A percentile compares a stretch with the other conserved stretches of the same genome.
Conservation (phyloP, 2,329 filamentous ascomycete genomes). For the Neurospora sp. region DNA sequence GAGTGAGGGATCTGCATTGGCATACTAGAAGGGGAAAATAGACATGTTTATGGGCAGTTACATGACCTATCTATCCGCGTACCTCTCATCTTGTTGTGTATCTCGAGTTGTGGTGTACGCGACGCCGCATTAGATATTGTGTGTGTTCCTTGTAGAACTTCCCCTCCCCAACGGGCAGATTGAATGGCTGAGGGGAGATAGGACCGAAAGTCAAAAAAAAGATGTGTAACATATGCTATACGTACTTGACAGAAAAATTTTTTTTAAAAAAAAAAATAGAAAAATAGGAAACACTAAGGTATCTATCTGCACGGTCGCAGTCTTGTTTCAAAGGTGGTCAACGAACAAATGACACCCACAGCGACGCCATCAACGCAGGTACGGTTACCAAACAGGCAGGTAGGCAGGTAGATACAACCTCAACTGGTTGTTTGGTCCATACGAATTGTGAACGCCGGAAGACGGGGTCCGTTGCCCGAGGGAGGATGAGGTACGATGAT, state of each 20-base stretch:
- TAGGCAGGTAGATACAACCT: not conserved
- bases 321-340: not conserved
- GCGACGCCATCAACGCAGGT: not conserved
- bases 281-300: not conserved
- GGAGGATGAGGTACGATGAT: too few relatives aligned
- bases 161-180: not conserved
- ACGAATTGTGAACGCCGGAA: not conserved
- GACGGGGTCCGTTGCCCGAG: not conserved
- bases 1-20: not conserved
- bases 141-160: not conserved
- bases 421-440: not conserved
- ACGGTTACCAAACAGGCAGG: not conserved
- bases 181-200: not conserved
- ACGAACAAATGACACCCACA: not conserved
- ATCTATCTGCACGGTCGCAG: not conserved
- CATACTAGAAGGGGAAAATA: not conserved
- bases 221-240: not conserved
- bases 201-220: not conserved
- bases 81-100: not conserved
- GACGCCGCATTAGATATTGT: not conserved
- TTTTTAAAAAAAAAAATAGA: not conserved
- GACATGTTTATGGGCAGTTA: not conserved
- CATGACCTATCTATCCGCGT: not conserved
- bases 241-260: not conserved
- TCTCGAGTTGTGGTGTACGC: not conserved